Conservation (phyloP, 192 early-diverging fungal genomes). For the Backusella circina region DNA sequence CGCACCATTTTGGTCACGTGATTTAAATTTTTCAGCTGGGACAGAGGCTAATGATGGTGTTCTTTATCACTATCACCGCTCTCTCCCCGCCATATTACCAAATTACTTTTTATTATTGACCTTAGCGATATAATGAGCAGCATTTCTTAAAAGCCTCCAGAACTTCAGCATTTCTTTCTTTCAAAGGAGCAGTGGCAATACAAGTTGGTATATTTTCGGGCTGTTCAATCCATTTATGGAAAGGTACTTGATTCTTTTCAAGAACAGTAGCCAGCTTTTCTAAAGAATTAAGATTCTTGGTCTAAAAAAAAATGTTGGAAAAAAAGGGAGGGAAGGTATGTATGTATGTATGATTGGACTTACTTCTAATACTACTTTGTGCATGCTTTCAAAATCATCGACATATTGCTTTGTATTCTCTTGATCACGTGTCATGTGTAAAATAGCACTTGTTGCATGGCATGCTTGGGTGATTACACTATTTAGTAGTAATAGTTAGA, state of each 20-base stretch:
- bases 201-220: slow-evolving; percentile 75
- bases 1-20: neutral
- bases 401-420: slow-evolving; percentile 59
- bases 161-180: slow-evolving; percentile 43
- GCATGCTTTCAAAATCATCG: slow-evolving; percentile 60
- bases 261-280: slow-evolving; percentile 53
- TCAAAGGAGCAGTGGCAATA: slow-evolving; percentile 66
- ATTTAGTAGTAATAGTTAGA: neutral
- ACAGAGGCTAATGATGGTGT: neutral
- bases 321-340: neutral
- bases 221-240: slow-evolving; percentile 69
- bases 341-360: neutral
- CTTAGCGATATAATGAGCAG: slow-evolving; percentile 33
- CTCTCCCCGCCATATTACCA: neutral
- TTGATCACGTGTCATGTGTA: slow-evolving; percentile 60
- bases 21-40: neutral
- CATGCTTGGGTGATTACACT: slow-evolving; percentile 75
- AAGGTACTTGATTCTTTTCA: slow-evolving; percentile 50
- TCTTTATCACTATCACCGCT: neutral
- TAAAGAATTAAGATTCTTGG: slow-evolving; percentile 66
- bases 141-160: slow-evolving; percentile 47
- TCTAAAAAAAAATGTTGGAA: slow-evolving; percentile 4
- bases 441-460: slow-evolving; percentile 64
- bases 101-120: neutral
- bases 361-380: slow-evolving; percentile 74